Evolutionary conservation across 139 green algal species (phyloP), one percentile per base, ranked within the genome.

Genomic region (Chlamydomonas applanata): DNA sequence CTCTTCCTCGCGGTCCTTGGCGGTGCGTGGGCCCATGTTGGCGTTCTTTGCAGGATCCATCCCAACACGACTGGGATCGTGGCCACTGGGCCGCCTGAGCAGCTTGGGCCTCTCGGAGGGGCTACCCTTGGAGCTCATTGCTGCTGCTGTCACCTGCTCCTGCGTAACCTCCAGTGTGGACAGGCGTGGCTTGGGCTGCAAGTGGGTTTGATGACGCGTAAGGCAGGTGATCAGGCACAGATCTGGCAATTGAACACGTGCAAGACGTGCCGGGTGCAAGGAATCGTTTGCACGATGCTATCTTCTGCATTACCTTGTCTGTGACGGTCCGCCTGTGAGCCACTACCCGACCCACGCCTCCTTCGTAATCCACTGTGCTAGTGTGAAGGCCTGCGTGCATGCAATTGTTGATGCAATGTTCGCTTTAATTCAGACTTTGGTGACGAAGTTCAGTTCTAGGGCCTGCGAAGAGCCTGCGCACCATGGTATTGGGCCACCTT

Each of bases 401-500:
- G 40, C 40, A 49, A 49, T 49, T 19, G 40, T 49, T 49, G 11
- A 11, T 49, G 40, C 7, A n/a, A n/a, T n/a, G n/a, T n/a, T n/a
- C n/a, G n/a, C n/a, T n/a, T n/a, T n/a, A n/a, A n/a, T n/a, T n/a
- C n/a, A n/a, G n/a, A n/a, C n/a, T n/a, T n/a, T n/a, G n/a, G n/a
- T n/a, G n/a, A n/a, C n/a, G n/a, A n/a, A n/a, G n/a, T n/a, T n/a
- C n/a, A n/a, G n/a, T n/a, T n/a, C n/a, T n/a, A n/a, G n/a, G n/a
- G n/a, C n/a, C n/a, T n/a, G n/a, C n/a, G n/a, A n/a, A n/a, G n/a
- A 49, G 40, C 40, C 40, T 49, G 40, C 40, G 40, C 40, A 49
- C 40, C 32, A 36, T 71, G 40, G 64, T 71, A 71, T 22, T 71
- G 64, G 4, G 64, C 64, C 40, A 71, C 64, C 36, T 71, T 71